Base-by-base conservation (phyloP, 805 yeast genomes). In the Pichia paraexigua region DNA sequence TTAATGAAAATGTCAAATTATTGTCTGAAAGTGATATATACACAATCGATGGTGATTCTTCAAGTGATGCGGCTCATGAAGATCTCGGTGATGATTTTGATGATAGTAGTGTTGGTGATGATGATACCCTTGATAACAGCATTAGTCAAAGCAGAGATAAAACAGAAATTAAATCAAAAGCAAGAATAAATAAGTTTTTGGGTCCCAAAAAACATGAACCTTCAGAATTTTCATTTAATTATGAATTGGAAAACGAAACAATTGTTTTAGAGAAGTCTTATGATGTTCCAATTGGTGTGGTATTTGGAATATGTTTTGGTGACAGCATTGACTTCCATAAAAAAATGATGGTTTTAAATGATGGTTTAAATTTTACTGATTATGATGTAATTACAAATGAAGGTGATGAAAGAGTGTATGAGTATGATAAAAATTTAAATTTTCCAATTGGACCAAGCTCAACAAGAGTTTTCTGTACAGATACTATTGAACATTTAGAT, bases 381-480 rank as follows among this genome's bases (percentile, higher is more conserved):
- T 74, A 70, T 50, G 65, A 62, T 10, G 55, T 63, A 17, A 73
- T 75, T 50, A 72, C 70, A 25, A 73, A 73, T 11, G 59, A 68
- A 1, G 76, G 73, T 5, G 41, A 37, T 17, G 47, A 47, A 12
- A 68, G 95, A 49, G 64, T 69, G 4, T 91, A 78, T 63, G 74
- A 77, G 5, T 94, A 91, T 66, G 76, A 78, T 46, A 87, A 87
- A 66, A 88, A 85, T 0, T 73, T 94, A 51, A 80, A 82, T 48
- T 90, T 79, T 49, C 78, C 96, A 1, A 81, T 94, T 39, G 99
- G 99, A 0, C 99, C 99, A 13, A 90, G 88, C 60, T 88, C 92
- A 24, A 91, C 99, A 2, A 80, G 76, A 51, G 80, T 78, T 17
- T 79, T 81, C 32, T 74, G 72, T 7, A 68, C 66, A 3, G 97